Percentiles rank a stretch among this genome's conserved stretches.
These are phyloP conservation scores for Candida dendrica DNA, from an alignment of 805 yeast genomes.

Conservation along the genomic window DNA sequence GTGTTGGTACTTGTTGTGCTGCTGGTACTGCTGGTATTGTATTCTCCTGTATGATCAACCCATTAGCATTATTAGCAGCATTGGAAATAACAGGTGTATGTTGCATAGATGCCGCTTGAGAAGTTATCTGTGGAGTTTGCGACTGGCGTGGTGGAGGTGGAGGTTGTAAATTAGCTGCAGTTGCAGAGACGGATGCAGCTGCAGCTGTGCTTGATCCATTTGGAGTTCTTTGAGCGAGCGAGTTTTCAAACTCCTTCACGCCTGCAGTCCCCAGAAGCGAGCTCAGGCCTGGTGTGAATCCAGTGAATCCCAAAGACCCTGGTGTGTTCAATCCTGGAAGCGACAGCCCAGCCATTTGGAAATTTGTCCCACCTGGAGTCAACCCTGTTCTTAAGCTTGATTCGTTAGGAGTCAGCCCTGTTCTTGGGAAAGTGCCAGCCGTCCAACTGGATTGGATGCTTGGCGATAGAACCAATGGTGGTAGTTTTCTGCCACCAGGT, in stretches of 20 bases:
- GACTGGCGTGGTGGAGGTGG: slow-evolving; percentile 6
- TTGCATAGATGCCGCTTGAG: background rate
- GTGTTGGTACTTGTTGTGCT: too few species aligned
- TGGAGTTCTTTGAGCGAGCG: background rate
- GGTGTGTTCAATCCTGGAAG: slow-evolving; percentile 11
- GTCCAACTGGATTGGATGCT: slow-evolving; percentile 18
- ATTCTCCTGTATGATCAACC: background rate
- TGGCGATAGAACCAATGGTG: slow-evolving; percentile 33
- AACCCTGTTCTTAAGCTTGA: slow-evolving; percentile 63
- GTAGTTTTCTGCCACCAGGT: slow-evolving; percentile 51
- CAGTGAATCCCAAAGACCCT: background rate
- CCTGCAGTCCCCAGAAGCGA: slow-evolving; percentile 15
- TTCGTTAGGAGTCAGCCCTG: slow-evolving; percentile 75
- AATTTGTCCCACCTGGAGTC: slow-evolving; percentile 62
- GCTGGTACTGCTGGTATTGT: too few species aligned
- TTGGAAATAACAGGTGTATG: too few species aligned
- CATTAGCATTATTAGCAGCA: too few species aligned
- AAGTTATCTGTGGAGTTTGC: slow-evolving; percentile 1
- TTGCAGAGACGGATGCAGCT: slow-evolving; percentile 9
- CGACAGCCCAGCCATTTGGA: slow-evolving; percentile 30
- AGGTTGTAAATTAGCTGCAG: slow-evolving; percentile 7
- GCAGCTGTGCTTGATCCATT: slow-evolving; percentile 6
- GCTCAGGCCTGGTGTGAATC: slow-evolving; percentile 37
- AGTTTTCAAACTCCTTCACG: slow-evolving; percentile 10
- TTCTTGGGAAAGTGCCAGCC: slow-evolving; percentile 21